phyloP scores from a whole-genome alignment of 768 basidiomycete species.

The Pleurotus citrinopileatus region DNA sequence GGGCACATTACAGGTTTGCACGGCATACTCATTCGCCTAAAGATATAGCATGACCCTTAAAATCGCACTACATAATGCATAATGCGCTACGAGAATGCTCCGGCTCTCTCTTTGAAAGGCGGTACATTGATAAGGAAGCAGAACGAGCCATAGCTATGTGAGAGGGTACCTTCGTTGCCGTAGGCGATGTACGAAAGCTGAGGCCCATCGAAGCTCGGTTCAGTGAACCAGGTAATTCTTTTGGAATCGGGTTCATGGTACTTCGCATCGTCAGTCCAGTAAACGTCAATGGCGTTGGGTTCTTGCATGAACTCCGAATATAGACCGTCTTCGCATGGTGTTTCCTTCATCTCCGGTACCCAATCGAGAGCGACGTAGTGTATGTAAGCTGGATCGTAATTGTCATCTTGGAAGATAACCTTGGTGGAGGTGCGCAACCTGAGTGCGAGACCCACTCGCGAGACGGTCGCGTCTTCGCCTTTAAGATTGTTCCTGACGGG shows the following conservation, averaged over 20 bases:
- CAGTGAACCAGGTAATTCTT: background rate
- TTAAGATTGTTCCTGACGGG: slow-evolving; percentile 19
- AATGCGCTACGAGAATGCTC: no score
- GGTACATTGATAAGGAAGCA: background rate
- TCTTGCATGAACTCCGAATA: background rate
- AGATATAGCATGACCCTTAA: no score
- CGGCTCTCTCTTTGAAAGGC: background rate
- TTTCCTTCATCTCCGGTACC: background rate
- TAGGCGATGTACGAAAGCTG: background rate
- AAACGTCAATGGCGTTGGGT: background rate
- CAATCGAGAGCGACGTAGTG: background rate
- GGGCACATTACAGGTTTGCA: no score
- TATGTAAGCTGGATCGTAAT: no score
- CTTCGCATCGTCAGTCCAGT: no score
- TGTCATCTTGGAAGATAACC: slow-evolving; percentile 20
- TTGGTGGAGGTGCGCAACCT: slow-evolving; percentile 17
- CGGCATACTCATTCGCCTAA: no score
- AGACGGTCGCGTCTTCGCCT: slow-evolving; percentile 25
- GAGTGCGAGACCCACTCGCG: slow-evolving; percentile 17
- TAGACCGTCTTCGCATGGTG: background rate
- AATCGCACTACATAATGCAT: no score
- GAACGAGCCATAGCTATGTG: background rate
- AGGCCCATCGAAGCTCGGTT: background rate
- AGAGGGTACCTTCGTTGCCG: background rate
- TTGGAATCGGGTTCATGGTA: background rate